Percentiles rank a stretch among this genome's conserved stretches.
Evolutionary conservation across 2,329 filamentous ascomycete species (phyloP).

Genomic region (Arthrobotrys megalospora): DNA sequence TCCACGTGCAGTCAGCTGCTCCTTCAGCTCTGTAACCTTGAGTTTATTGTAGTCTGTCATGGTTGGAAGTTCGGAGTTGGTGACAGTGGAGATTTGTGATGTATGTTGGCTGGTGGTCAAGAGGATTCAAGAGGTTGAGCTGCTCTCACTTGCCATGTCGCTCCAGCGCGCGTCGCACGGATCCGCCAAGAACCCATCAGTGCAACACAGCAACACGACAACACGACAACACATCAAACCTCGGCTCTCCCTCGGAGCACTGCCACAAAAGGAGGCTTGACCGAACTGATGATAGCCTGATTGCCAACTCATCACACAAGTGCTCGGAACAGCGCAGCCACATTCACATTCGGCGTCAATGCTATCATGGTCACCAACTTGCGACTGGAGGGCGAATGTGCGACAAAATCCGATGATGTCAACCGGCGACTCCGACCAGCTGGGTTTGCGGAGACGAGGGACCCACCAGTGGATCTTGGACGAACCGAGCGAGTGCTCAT

Average conservation of each 20-base stretch:
- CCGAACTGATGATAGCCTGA: background rate
- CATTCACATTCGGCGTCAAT: conserved; percentile 34
- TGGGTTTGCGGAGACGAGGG: conserved; percentile 42
- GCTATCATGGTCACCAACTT: conserved; percentile 15
- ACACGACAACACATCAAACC: conserved; percentile 18
- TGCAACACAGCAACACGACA: conserved; percentile 30
- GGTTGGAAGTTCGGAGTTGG: conserved; percentile 61
- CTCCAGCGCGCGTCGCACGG: conserved; percentile 22
- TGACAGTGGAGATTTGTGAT: conserved; percentile 4
- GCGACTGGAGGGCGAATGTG: conserved; percentile 11
- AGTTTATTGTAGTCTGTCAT: conserved; percentile 82
- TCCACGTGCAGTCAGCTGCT: conserved; percentile 81
- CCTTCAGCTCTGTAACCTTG: conserved; percentile 88
- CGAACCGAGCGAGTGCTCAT: background rate
- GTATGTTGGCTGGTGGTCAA: conserved; percentile 4
- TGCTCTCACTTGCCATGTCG: background rate
- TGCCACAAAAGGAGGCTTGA: conserved; percentile 50
- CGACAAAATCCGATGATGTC: conserved; percentile 44
- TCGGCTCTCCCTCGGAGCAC: conserved; percentile 36
- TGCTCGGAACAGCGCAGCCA: conserved; percentile 14
- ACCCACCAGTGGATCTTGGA: conserved; percentile 3
- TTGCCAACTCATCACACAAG: conserved; percentile 40
- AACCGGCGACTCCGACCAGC: conserved; percentile 49
- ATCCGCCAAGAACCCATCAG: conserved; percentile 21
- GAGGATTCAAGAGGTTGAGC: conserved; percentile 12